phyloP scores from a whole-genome alignment of 2,329 filamentous ascomycete genomes.

The Tolypocladium ophioglossoides region DNA sequence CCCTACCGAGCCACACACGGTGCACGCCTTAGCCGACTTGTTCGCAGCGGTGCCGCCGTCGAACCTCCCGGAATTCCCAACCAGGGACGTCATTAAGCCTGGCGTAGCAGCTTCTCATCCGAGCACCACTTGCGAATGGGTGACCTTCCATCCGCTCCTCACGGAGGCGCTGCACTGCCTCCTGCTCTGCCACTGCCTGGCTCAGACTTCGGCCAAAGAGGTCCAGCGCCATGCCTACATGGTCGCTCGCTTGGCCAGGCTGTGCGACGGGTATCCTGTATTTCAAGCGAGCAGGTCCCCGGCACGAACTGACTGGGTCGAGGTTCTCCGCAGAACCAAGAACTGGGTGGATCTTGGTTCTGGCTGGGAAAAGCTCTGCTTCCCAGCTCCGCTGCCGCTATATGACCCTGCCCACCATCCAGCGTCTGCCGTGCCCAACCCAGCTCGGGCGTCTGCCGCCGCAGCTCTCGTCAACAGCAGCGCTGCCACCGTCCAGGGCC shows the following conservation, averaged over 20 bases:
- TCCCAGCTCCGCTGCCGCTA: slow-evolving; percentile 41
- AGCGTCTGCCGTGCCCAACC: slow-evolving; percentile 7
- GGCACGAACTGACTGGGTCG: slow-evolving; percentile 69
- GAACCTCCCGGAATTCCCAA: slow-evolving; percentile 58
- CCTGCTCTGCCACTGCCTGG: slow-evolving; percentile 66
- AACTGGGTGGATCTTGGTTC: slow-evolving; percentile 59
- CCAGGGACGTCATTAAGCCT: slow-evolving; percentile 23
- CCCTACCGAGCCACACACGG: slow-evolving; percentile 21
- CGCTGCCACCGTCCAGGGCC: not conserved
- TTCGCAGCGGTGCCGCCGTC: slow-evolving; percentile 58
- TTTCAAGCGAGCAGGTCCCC: slow-evolving; percentile 64
- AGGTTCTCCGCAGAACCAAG: slow-evolving; percentile 55
- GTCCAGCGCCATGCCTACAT: slow-evolving; percentile 72
- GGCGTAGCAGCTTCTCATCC: slow-evolving; percentile 2
- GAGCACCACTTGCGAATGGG: slow-evolving; percentile 21
- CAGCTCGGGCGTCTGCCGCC: slow-evolving; percentile 6
- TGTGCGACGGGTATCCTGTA: slow-evolving; percentile 71
- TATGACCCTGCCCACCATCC: slow-evolving; percentile 5
- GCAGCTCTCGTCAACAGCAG: slow-evolving; percentile 11
- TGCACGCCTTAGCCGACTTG: slow-evolving; percentile 46
- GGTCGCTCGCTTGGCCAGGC: slow-evolving; percentile 61
- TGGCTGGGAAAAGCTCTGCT: slow-evolving; percentile 63
- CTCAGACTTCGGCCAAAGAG: slow-evolving; percentile 70
- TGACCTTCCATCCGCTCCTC: slow-evolving; percentile 70
- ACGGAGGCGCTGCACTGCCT: slow-evolving; percentile 70